Conservation (phyloP, 345 rosid species). For the Orychophragmus violaceus region DNA sequence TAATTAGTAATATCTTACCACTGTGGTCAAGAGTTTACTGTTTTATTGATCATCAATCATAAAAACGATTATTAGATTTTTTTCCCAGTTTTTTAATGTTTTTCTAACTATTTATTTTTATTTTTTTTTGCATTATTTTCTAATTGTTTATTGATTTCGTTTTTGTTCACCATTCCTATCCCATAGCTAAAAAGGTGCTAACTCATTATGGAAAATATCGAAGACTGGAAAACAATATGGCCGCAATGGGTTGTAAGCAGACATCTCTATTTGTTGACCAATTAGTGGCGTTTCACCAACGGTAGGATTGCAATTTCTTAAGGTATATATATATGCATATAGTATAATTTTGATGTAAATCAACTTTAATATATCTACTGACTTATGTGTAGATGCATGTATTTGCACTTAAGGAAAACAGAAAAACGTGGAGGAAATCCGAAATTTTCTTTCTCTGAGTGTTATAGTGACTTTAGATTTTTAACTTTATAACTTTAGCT, state of each 20-base stretch:
- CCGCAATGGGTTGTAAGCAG: neutral
- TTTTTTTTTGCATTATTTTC: too few relatives aligned
- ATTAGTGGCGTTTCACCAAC: neutral
- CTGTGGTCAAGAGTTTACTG: too few relatives aligned
- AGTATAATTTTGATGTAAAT: conserved; percentile 20
- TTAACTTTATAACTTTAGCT: neutral
- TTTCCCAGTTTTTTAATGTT: too few relatives aligned
- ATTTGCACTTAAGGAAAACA: conserved; percentile 5
- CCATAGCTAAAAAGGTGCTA: conserved; percentile 18
- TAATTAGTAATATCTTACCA: too few relatives aligned
- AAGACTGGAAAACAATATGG: neutral
- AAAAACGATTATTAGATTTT: too few relatives aligned
- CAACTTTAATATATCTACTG: conserved; percentile 3
- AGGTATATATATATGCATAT: neutral
- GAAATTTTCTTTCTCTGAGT: neutral
- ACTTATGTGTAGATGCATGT: conserved; percentile 15
- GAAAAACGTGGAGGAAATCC: neutral
- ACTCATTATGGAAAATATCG: conserved; percentile 13
- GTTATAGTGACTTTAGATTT: neutral
- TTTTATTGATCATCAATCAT: too few relatives aligned
- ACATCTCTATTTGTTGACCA: conserved; percentile 5
- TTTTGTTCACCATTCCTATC: too few relatives aligned
- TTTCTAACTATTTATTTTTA: too few relatives aligned
- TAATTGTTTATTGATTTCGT: too few relatives aligned
- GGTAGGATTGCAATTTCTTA: neutral